Conservation (phyloP, 139 green algal genomes). For the Bryopsis sp. region DNA sequence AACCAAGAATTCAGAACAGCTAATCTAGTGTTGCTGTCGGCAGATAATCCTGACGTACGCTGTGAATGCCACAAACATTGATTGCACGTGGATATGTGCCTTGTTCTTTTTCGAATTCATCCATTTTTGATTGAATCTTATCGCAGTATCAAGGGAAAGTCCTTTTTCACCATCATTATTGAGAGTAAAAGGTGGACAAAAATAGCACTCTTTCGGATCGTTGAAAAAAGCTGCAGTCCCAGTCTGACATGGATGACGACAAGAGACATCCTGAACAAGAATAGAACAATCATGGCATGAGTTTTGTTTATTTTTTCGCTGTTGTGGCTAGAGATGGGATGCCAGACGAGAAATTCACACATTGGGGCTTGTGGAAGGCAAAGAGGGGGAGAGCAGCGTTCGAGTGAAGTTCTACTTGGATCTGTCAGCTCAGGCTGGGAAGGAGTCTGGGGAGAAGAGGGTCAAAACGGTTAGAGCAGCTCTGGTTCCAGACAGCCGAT, state of each 20-base stretch:
- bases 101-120: no score
- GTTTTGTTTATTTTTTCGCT: no score
- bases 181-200: no score
- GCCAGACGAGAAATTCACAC: conserved; percentile 34
- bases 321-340: background rate
- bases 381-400: conserved; percentile 50
- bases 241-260: background rate
- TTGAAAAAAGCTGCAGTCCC: no score
- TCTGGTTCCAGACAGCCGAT: conserved; percentile 25
- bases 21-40: conserved; percentile 71
- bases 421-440: conserved; percentile 41
- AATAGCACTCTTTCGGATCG: no score
- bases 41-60: conserved; percentile 56
- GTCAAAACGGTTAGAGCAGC: background rate
- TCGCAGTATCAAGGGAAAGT: no score
- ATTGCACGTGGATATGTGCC: no score
- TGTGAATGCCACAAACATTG: no score
- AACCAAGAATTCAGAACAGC: conserved; percentile 49
- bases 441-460: background rate
- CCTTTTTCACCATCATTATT: no score
- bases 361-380: conserved; percentile 52
- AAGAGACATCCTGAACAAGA: no score
- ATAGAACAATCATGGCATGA: no score
- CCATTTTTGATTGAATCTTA: no score
- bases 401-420: conserved; percentile 51